Conservation (phyloP, 208 protist genomes). For the Acanthamoeba royreba region DNA sequence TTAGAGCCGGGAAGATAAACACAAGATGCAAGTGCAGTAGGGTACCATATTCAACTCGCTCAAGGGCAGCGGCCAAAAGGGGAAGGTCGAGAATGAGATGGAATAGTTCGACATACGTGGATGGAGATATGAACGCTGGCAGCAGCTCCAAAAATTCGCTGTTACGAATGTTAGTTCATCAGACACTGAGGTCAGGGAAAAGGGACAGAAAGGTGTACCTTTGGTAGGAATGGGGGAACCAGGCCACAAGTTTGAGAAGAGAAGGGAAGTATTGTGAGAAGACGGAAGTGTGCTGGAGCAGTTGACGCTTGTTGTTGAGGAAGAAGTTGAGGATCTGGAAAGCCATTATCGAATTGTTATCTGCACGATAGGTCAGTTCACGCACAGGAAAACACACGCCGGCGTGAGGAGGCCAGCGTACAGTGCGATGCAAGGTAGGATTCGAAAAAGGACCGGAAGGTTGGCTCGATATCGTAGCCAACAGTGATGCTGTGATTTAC, state of each 20-base stretch:
- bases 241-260: conserved; percentile 58
- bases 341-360: conserved; percentile 54
- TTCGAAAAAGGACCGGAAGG: conserved; percentile 61
- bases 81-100: conserved; percentile 56
- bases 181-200: too few species aligned
- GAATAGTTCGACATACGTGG: conserved; percentile 56
- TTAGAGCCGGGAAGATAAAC: background rate
- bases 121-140: conserved; percentile 46
- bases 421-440: conserved; percentile 45
- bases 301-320: conserved; percentile 48
- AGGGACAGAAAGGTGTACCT: background rate
- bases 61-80: conserved; percentile 51
- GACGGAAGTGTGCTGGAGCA: conserved; percentile 54
- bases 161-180: background rate
- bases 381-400: background rate
- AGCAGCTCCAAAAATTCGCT: conserved; percentile 57
- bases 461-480: conserved; percentile 56
- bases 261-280: conserved; percentile 59
- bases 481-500: conserved; percentile 53
- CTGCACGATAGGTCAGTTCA: background rate
- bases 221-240: conserved; percentile 37
- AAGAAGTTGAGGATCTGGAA: conserved; percentile 64
- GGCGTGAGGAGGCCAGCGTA: background rate
- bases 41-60: conserved; percentile 22
- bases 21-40: background rate